A percentile compares a stretch with the other conserved stretches of the same genome.
phyloP scores from a whole-genome alignment of 1,284 basidiomycete species.

The Wallemia ichthyophaga region DNA sequence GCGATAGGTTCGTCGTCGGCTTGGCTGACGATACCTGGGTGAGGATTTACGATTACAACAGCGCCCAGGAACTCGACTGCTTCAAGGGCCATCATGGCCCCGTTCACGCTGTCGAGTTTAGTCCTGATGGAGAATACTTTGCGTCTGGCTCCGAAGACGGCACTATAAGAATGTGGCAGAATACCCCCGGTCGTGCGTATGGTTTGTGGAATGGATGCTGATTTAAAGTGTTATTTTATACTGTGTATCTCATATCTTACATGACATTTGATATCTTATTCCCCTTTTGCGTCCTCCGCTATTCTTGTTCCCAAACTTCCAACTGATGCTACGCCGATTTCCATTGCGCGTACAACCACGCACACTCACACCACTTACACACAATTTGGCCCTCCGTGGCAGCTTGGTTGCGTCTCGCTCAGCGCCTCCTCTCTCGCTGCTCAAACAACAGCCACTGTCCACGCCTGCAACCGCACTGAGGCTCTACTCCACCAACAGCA shows the following conservation, averaged over 20 bases:
- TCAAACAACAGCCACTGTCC: background rate
- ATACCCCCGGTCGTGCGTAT: background rate
- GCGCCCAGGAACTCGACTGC: slow-evolving; percentile 66
- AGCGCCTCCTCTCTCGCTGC: no score
- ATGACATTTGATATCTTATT: no score
- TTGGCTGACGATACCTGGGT: slow-evolving; percentile 82
- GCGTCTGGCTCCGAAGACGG: slow-evolving; percentile 67
- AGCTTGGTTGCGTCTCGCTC: background rate
- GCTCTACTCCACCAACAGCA: background rate
- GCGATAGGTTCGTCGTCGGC: slow-evolving; percentile 81
- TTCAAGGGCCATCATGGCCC: slow-evolving; percentile 95
- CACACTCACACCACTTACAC: background rate
- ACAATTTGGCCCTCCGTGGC: background rate
- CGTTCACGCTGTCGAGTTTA: slow-evolving; percentile 74
- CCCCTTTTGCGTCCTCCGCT: no score
- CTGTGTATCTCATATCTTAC: no score
- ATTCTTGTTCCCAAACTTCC: background rate
- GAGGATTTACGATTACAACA: slow-evolving; percentile 51
- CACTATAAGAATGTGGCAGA: background rate
- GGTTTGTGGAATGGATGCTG: no score
- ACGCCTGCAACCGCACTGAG: background rate
- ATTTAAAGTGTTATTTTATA: no score
- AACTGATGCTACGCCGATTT: background rate
- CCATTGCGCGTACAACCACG: background rate
- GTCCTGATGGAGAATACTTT: slow-evolving; percentile 93